Evolutionary conservation across 768 basidiomycete genomes (phyloP).

Genomic region (Xerocomellus dryophilus): DNA sequence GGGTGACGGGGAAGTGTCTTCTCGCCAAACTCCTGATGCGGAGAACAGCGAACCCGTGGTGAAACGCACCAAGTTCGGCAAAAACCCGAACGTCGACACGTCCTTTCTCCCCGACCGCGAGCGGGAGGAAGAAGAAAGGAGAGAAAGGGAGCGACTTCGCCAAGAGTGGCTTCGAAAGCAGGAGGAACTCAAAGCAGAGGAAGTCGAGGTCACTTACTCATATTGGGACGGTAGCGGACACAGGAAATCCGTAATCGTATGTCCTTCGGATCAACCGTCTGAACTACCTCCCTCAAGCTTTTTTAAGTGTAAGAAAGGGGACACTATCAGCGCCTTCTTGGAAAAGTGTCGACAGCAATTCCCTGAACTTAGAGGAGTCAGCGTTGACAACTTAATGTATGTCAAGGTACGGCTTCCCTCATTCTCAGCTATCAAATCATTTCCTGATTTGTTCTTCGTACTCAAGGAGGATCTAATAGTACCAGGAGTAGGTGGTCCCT

Average conservation of each 20-base stretch:
- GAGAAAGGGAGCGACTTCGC: slow-evolving; percentile 82
- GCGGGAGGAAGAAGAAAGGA: slow-evolving; percentile 88
- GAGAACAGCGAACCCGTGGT: slow-evolving; percentile 45
- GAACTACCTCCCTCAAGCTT: background rate
- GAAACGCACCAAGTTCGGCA: slow-evolving; percentile 80
- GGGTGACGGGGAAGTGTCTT: slow-evolving; percentile 40
- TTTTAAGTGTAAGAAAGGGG: slow-evolving; percentile 92
- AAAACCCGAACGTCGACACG: slow-evolving; percentile 96
- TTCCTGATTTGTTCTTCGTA: slow-evolving; percentile 6
- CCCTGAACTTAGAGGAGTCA: slow-evolving; percentile 85
- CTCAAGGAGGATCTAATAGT: slow-evolving; percentile 93
- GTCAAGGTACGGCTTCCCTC: slow-evolving; percentile 64
- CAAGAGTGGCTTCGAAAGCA: slow-evolving; percentile 83
- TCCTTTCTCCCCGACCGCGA: slow-evolving; percentile 98
- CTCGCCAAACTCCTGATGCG: slow-evolving; percentile 38
- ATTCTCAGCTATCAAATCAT: background rate
- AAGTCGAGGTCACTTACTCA: slow-evolving; percentile 91
- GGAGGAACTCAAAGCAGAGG: slow-evolving; percentile 63
- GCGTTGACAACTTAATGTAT: slow-evolving; percentile 97
- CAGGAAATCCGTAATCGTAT: slow-evolving; percentile 83
- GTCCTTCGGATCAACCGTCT: slow-evolving; percentile 28
- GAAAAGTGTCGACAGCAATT: slow-evolving; percentile 93
- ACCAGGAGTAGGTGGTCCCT: slow-evolving; percentile 69
- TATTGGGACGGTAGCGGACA: slow-evolving; percentile 99
- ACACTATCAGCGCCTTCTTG: slow-evolving; percentile 80